Percentiles rank a stretch among this genome's conserved stretches.
phyloP scores from a whole-genome alignment of 73 alveolate species.

The Symbiodinium natans region DNA sequence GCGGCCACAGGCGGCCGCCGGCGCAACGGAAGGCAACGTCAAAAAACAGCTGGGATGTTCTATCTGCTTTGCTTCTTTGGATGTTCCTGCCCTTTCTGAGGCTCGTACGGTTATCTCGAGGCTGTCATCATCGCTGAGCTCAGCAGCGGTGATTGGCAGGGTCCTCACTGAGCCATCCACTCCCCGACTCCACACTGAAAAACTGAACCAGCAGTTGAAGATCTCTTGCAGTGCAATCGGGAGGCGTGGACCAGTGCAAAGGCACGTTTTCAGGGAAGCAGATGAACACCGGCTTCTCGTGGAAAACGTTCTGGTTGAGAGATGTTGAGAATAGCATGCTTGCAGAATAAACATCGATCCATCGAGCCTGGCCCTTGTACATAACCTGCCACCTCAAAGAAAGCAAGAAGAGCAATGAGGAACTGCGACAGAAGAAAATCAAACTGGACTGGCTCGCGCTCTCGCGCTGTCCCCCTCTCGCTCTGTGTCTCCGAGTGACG shows the following conservation, averaged over 20 bases:
- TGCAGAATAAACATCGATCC: neutral
- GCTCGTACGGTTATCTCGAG: slow-evolving; percentile 57
- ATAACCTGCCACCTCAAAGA: slow-evolving; percentile 12
- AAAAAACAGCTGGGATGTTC: too few relatives aligned
- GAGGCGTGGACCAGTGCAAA: slow-evolving; percentile 80
- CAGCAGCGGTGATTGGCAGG: slow-evolving; percentile 79
- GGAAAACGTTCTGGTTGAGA: slow-evolving; percentile 47
- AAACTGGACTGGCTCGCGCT: neutral
- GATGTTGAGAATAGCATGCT: neutral
- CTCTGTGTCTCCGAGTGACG: neutral
- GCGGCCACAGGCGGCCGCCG: too few relatives aligned
- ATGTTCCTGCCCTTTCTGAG: neutral
- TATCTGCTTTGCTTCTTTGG: too few relatives aligned
- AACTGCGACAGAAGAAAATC: neutral
- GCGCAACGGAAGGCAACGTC: too few relatives aligned
- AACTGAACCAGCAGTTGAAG: neutral
- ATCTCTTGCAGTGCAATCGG: neutral
- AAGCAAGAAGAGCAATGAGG: neutral
- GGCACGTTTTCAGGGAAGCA: slow-evolving; percentile 91
- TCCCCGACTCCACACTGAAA: too few relatives aligned
- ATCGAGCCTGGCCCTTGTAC: slow-evolving; percentile 51
- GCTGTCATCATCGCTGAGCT: slow-evolving; percentile 74
- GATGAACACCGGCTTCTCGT: slow-evolving; percentile 93
- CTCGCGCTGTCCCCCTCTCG: neutral
- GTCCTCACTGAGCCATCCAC: neutral